Conservation (phyloP, 2,329 filamentous ascomycete genomes). For the Pseudogymnoascus sp. region DNA sequence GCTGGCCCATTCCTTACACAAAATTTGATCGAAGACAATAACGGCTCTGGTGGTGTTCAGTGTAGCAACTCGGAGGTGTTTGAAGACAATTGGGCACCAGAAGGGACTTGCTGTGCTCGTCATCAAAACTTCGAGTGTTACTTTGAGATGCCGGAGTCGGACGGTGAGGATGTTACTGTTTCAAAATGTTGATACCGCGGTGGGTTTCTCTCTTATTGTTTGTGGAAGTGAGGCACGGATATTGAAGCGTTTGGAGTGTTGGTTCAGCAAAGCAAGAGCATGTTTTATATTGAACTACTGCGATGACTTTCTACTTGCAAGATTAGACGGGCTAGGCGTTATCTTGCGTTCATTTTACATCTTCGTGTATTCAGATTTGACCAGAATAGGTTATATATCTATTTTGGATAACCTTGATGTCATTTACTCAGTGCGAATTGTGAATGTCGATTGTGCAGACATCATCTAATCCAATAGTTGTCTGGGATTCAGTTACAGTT, state of each 20-base stretch:
- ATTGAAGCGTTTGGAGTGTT: too few relatives aligned
- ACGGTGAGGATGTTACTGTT: not conserved
- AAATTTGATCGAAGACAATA: too few relatives aligned
- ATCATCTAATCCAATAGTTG: not conserved
- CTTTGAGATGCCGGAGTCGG: not conserved
- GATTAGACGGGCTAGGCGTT: not conserved
- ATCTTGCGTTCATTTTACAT: not conserved
- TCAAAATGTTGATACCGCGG: not conserved
- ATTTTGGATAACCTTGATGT: not conserved
- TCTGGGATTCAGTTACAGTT: not conserved
- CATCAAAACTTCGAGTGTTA: not conserved
- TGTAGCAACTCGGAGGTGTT: not conserved
- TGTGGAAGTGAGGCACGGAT: not conserved
- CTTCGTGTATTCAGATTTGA: not conserved
- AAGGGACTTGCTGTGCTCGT: not conserved
- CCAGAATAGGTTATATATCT: not conserved
- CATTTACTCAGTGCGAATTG: not conserved
- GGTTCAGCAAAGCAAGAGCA: not conserved
- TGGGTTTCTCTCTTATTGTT: not conserved
- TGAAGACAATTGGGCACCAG: not conserved
- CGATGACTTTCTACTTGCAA: not conserved
- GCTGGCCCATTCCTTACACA: not conserved
- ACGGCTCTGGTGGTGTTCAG: not conserved
- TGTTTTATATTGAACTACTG: not conserved
- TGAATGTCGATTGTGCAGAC: not conserved